Base-by-base conservation (phyloP, 331 rosid species). In the Acacia concinna region DNA sequence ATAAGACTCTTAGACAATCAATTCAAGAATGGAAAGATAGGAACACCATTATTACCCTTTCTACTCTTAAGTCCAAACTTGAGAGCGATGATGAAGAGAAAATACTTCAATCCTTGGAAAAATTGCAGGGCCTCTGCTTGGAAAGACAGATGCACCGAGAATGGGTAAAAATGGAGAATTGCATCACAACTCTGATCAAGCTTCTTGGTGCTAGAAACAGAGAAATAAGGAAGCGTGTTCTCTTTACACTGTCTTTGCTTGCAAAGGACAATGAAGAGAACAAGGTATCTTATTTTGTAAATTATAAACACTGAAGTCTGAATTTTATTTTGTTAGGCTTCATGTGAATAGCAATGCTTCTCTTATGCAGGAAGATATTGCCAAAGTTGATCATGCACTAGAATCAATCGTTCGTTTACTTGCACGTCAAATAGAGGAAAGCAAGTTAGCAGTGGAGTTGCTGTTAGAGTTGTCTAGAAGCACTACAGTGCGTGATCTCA, bases 1-100 rank as follows among this genome's bases (percentile, higher is more conserved):
- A 90, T 68, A 88, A 77, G 80, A 88, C 88, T 76, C 90, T 90
- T 15, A 78, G 71, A 30, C 85, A 69, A 83, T 88, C 91, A 37
- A 90, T 90, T 78, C 86, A 87, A 65, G 95, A 90, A 62, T 90
- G 92, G 92, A 87, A 56, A 68, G 89, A 90, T 21, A 82, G 95
- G 81, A 90, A 88, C 56, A 82, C 71, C 11, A 88, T 87, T 63
- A 82, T 88, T 75, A 62, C 85, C 83, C 75, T 90, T 54, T 66
- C 83, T 78, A 59, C 86, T 21, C 80, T 84, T 30, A 88, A 85
- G 75, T 81, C 84, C 40, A 73, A 66, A 27, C 95, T 90, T 71
- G 83, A 52, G 68, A 84, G 86, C 10, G 37, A 31, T 81, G 90
- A 84, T 38, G 90, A 84, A 71, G 85, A 79, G 52, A 87, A 78